Evolutionary conservation across 345 rosid species (phyloP), one percentile per base, ranked within the genome.

Genomic region (Arabis alpina): DNA sequence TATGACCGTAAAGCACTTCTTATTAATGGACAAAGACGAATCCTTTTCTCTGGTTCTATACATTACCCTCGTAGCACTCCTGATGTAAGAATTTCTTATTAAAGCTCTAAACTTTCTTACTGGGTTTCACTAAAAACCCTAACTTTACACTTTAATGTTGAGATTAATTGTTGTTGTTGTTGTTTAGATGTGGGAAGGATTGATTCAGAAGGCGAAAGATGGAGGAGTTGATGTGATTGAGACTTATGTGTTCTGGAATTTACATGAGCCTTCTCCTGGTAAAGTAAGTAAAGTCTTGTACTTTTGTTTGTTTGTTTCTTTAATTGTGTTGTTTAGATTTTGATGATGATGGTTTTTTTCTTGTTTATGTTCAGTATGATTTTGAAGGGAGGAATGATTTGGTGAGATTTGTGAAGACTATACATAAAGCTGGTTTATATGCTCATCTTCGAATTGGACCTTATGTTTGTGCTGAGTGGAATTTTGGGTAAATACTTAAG

Each of bases 391-490:
- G 98, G 72, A 83, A 95, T 75, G 98, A 95, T 76, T 82, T 95
- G 77, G 96, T 92, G 83, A 92, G 96, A 55, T 95, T 95, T 77
- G 80, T 92, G 1, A 95, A 91, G 83, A 75, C 84, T 11, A 68
- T 92, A 12, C 96, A 92, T 51, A 88, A 77, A 75, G 93, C 96
- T 55, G 98, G 98, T 34, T 86, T 95, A 13, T 92, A 95, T 76
- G 93, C 99, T 79, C 95, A 91, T 80, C 85, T 95, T 49, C 93
- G 99, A 73, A 87, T 95, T 57, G 99, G 99, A 40, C 99, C 99
- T 68, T 95, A 95, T 71, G 86, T 95, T 66, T 95, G 99, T 76
- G 99, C 98, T 8, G 99, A 92, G 82, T 95, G 99, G 99, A 95
- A 92, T 80, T 95, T 95, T 69, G 99, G 99, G 99, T 95, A 84